A percentile compares a stretch with the other conserved stretches of the same genome.
phyloP scores from a whole-genome alignment of 2,329 filamentous ascomycete species.

The Botrytis aclada region DNA sequence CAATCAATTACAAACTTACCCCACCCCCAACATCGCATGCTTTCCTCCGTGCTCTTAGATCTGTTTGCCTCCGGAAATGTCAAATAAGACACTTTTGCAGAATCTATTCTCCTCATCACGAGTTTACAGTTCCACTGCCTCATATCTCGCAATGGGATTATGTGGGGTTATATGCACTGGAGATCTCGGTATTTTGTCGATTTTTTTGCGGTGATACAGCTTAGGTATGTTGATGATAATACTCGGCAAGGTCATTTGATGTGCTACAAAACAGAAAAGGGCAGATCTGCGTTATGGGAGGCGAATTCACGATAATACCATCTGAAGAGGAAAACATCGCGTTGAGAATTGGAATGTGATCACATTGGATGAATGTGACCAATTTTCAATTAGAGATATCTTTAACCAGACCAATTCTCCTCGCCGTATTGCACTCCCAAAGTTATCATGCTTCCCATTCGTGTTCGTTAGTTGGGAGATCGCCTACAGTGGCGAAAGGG shows the following conservation, averaged over 20 bases:
- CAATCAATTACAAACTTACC: background rate
- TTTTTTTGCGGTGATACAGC: background rate
- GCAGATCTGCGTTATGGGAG: background rate
- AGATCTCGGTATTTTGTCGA: background rate
- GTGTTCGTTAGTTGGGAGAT: background rate
- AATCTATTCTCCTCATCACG: background rate
- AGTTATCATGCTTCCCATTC: background rate
- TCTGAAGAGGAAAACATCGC: background rate
- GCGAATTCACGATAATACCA: background rate
- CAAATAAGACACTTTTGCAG: background rate
- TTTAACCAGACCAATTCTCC: background rate
- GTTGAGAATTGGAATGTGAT: background rate
- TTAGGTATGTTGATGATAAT: background rate
- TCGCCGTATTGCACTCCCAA: background rate
- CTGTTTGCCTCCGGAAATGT: background rate
- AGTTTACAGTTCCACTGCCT: background rate
- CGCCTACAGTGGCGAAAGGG: background rate
- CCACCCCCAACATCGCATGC: background rate
- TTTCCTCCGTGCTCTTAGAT: background rate
- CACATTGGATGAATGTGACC: background rate
- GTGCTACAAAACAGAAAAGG: background rate
- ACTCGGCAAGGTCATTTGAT: slow-evolving; percentile 1
- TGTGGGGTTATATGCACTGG: background rate
- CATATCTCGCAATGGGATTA: background rate
- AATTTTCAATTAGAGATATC: background rate